Evolutionary conservation across 805 yeast genomes (phyloP).

Genomic region (Kuraishia ogatae): DNA sequence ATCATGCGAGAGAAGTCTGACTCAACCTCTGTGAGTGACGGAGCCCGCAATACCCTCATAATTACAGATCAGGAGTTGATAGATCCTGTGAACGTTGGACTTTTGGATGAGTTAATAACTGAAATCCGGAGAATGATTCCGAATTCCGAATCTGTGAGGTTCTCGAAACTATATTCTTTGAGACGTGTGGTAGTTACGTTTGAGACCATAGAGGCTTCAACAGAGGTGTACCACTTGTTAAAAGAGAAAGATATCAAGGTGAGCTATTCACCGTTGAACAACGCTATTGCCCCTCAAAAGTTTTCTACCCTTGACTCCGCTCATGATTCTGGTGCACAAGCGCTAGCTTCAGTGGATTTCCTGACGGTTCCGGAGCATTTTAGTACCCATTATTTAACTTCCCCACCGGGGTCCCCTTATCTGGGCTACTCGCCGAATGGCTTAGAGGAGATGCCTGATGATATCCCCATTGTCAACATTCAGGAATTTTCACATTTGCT

Average conservation of each 20-base stretch:
- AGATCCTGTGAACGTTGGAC: constrained; percentile 9
- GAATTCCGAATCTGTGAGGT: constrained; percentile 9
- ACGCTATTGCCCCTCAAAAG: not conserved
- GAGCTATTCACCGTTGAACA: not conserved
- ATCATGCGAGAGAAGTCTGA: not conserved
- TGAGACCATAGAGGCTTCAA: constrained; percentile 9
- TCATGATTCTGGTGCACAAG: not conserved
- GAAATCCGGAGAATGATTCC: constrained; percentile 9
- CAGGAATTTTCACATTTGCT: constrained; percentile 18
- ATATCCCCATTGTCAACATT: constrained; percentile 20
- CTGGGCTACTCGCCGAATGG: constrained; percentile 17
- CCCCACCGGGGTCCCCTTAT: constrained; percentile 28
- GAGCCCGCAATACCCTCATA: constrained; percentile 15
- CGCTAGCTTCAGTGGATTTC: not conserved
- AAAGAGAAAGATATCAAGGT: constrained; percentile 12
- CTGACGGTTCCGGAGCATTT: constrained; percentile 1
- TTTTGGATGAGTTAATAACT: constrained; percentile 10
- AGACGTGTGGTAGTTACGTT: constrained; percentile 19
- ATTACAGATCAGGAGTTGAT: constrained; percentile 17
- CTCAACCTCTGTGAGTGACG: not conserved
- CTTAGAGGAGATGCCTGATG: constrained; percentile 25
- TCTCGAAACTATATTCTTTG: constrained; percentile 16
- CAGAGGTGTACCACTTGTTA: constrained; percentile 9
- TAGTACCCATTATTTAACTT: constrained; percentile 8
- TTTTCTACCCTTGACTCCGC: constrained; percentile 1